Percentiles rank a stretch among this genome's conserved stretches.
Evolutionary conservation across 129 eudicot genomes (phyloP).

Genomic region (Logfia minima): DNA sequence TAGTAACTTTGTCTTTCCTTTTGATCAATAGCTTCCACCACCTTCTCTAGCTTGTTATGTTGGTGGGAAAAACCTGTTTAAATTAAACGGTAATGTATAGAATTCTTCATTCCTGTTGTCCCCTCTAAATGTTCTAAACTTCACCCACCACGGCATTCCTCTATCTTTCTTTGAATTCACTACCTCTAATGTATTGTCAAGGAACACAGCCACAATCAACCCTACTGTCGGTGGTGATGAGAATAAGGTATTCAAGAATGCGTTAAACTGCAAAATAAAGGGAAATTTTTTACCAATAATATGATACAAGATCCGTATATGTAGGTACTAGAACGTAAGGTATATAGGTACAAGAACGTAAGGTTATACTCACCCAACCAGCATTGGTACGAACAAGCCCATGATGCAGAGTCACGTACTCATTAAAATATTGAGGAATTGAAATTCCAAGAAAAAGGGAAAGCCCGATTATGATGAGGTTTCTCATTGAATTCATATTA

Average conservation of each 20-base stretch:
- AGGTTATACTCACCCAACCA: conserved; percentile 75
- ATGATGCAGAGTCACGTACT: conserved; percentile 51
- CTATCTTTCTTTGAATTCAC: conserved; percentile 84
- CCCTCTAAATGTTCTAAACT: conserved; percentile 84
- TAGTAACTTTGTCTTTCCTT: conserved; percentile 18
- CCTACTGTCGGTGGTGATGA: conserved; percentile 77
- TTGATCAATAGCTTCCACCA: conserved; percentile 21
- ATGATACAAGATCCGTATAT: background rate
- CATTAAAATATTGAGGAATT: conserved; percentile 77
- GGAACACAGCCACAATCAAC: conserved; percentile 68
- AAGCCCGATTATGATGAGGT: conserved; percentile 86
- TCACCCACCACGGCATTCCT: conserved; percentile 98
- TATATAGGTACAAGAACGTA: background rate
- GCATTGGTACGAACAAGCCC: conserved; percentile 93
- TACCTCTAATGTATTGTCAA: conserved; percentile 86
- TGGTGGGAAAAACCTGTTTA: conserved; percentile 83
- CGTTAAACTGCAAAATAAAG: conserved; percentile 62
- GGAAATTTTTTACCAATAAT: conserved; percentile 8
- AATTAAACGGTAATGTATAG: conserved; percentile 79
- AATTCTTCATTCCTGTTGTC: conserved; percentile 87
- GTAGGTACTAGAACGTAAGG: background rate
- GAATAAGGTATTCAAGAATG: conserved; percentile 71
- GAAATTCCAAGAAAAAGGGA: conserved; percentile 97
- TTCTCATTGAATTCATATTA: conserved; percentile 99
- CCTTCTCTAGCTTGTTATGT: conserved; percentile 36